Evolutionary conservation across 805 yeast genomes (phyloP).

Genomic region (Candida orba): DNA sequence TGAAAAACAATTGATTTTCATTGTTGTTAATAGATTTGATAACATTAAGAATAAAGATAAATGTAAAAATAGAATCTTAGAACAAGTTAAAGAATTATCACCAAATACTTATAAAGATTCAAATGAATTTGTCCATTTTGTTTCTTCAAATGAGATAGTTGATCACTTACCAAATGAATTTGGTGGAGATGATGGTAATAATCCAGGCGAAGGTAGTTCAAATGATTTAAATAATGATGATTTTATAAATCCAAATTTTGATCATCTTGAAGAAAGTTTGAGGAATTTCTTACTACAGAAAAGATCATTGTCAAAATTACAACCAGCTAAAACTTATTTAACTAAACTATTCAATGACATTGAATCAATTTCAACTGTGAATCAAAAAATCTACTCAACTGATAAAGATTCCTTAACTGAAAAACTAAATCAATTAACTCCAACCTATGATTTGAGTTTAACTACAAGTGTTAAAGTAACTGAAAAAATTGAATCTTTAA

Average conservation of each 20-base stretch:
- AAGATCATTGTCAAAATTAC: slow-evolving; percentile 77
- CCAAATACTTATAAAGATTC: slow-evolving; percentile 90
- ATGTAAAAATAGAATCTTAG: slow-evolving; percentile 69
- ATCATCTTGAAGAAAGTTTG: slow-evolving; percentile 74
- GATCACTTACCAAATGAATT: slow-evolving; percentile 31
- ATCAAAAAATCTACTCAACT: slow-evolving; percentile 44
- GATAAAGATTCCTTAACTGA: slow-evolving; percentile 41
- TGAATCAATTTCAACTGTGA: slow-evolving; percentile 50
- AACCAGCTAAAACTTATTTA: slow-evolving; percentile 89
- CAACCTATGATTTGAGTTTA: slow-evolving; percentile 51
- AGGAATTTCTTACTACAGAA: slow-evolving; percentile 84
- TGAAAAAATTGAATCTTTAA: slow-evolving; percentile 51
- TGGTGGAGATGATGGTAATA: slow-evolving; percentile 28
- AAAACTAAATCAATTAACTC: slow-evolving; percentile 52
- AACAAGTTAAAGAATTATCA: slow-evolving; percentile 76
- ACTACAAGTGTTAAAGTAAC: slow-evolving; percentile 45
- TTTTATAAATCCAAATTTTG: slow-evolving; percentile 55
- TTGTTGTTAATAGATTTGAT: slow-evolving; percentile 91
- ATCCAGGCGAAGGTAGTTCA: slow-evolving; percentile 25
- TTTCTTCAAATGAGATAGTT: slow-evolving; percentile 52
- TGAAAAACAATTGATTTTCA: slow-evolving; percentile 86
- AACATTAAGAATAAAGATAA: slow-evolving; percentile 72
- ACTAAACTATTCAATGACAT: slow-evolving; percentile 64
- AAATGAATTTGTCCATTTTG: slow-evolving; percentile 88
- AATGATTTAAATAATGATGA: slow-evolving; percentile 25